Percentiles rank a stretch among this genome's conserved stretches.
These are phyloP conservation scores for Salix purpurea DNA, from an alignment of 345 rosid genomes.

Conservation along the genomic window DNA sequence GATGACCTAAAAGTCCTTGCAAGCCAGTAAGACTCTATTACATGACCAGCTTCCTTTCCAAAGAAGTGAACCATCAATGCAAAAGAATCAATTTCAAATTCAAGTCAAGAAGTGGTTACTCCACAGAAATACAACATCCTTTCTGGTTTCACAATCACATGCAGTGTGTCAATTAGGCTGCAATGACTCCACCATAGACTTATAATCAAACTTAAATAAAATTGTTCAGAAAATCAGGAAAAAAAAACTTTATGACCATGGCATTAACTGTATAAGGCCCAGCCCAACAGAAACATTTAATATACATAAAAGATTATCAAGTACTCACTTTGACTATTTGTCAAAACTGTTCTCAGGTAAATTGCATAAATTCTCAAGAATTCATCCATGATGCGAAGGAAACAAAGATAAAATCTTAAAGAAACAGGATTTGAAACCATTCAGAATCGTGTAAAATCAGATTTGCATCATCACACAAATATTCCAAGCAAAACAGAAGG, in stretches of 20 bases:
- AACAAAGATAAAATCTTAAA: not conserved
- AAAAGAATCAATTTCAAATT: not conserved
- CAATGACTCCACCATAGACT: not conserved
- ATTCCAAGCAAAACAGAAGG: not conserved
- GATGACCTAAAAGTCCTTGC: not conserved
- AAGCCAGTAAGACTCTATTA: not conserved
- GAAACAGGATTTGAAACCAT: not conserved
- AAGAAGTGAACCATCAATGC: not conserved
- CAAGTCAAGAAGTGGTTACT: not conserved
- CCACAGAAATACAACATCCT: not conserved
- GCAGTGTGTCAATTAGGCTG: not conserved
- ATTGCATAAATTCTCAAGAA: not conserved
- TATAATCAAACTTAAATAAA: not conserved
- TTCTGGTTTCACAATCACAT: not conserved
- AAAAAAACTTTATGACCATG: not conserved
- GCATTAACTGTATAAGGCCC: not conserved
- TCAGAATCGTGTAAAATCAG: not conserved
- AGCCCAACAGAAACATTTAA: not conserved
- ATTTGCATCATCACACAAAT: not conserved
- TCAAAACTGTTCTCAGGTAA: not conserved
- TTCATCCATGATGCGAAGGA: not conserved
- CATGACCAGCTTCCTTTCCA: no score
- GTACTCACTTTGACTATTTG: no score
- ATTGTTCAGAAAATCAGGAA: not conserved
- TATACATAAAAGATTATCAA: no score